Base-by-base conservation (phyloP, 306 rosid genomes). In the Gleditsia sinensis region DNA sequence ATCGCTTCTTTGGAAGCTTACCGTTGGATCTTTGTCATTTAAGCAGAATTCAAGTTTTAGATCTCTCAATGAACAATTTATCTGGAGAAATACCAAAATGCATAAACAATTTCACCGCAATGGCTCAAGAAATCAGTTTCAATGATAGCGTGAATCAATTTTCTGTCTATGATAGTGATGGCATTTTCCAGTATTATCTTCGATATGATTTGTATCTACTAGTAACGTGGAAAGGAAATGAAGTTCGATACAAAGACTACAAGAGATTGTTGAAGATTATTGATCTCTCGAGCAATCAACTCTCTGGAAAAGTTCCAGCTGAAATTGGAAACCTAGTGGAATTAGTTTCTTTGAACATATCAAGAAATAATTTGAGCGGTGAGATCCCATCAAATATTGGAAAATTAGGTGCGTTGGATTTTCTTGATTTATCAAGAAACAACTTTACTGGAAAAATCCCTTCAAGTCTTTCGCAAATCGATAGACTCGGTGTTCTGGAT, bases 241-340 rank as follows among this genome's bases (percentile, higher is more conserved):
- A n/a, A 2, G n/a, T n/a, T 8, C 0, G 19, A 28, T 39, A 2
- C 28, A 23, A 10, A 1, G 17, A n/a, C 42, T 5, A 5, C 14
- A 17, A 37, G 9, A 4, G 43, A 4, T 33, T 53, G 3, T n/a
- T 51, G 3, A 64, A 37, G 24, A 53, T 24, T 6, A 53, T 54
- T 1, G 80, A 75, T 13, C 19, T 55, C 17, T 66, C 74, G 0
- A 65, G 74, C n/a, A 75, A 75, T 14, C 42, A 19, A 4, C 5
- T 63, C 7, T 27, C 25, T 5, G 48, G 58, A 17, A 19, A 75
- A 12, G 42, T 66, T 12, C 74, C 74, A 0, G 28, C 4, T 3
- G 80, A 75, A 59, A 3, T 75, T 9, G 43, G 48, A 0, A 37
- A 17, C 8, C 48, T 66, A 0, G 20, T n/a, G 0, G 32, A 11